These are phyloP conservation scores for Globisporangium sylvaticum DNA, from an alignment of 352 stramenopile genomes.

Conservation along the genomic window DNA sequence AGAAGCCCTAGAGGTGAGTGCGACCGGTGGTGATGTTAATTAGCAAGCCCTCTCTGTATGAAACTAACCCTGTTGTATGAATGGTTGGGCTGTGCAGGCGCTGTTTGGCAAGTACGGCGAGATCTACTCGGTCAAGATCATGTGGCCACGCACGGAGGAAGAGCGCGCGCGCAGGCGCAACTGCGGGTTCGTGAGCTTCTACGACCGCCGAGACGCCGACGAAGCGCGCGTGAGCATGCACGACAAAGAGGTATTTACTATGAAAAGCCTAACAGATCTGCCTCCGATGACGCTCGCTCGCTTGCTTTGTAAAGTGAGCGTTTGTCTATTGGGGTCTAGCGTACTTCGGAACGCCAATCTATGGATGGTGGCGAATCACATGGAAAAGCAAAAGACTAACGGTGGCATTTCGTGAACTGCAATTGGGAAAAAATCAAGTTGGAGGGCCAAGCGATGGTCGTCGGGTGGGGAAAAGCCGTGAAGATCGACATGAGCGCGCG, in stretches of 20 bases:
- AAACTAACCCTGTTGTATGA: background rate
- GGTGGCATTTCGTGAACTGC: slow-evolving; percentile 16
- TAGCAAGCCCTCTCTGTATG: background rate
- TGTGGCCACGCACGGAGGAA: slow-evolving; percentile 96
- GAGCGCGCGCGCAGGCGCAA: slow-evolving; percentile 89
- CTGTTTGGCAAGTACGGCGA: slow-evolving; percentile 89
- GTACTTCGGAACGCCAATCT: background rate
- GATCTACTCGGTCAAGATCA: slow-evolving; percentile 96
- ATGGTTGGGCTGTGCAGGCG: slow-evolving; percentile 19
- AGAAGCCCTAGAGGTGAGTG: slow-evolving; percentile 69
- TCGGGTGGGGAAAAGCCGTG: slow-evolving; percentile 80
- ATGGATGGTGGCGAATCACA: background rate
- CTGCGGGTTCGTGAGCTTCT: slow-evolving; percentile 96
- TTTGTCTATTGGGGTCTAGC: too few relatives aligned
- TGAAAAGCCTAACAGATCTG: background rate
- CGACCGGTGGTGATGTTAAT: background rate
- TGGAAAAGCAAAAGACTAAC: background rate
- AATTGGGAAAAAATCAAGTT: slow-evolving; percentile 31
- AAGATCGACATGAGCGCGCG: slow-evolving; percentile 48
- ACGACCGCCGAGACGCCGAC: slow-evolving; percentile 74
- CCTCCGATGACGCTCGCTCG: background rate
- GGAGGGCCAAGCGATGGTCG: slow-evolving; percentile 68
- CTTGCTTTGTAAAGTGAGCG: too few relatives aligned
- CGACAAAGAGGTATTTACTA: slow-evolving; percentile 58
- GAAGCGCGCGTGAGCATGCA: slow-evolving; percentile 65